Evolutionary conservation across 2,329 filamentous ascomycete species (phyloP).

Genomic region (Herpotrichia juniperi): DNA sequence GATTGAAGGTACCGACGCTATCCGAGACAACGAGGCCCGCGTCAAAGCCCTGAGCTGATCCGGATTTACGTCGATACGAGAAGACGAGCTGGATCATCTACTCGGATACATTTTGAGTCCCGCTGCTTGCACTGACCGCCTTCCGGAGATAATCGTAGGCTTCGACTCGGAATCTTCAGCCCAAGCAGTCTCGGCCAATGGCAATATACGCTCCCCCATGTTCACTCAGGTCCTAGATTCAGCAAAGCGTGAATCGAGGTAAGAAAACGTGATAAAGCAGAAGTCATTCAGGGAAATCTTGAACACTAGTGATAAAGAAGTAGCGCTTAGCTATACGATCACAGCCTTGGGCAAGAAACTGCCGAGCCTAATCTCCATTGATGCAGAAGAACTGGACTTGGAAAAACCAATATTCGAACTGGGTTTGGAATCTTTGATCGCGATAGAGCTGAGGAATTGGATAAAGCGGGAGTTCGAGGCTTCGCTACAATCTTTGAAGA

Average conservation of each 20-base stretch:
- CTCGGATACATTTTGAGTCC: neutral
- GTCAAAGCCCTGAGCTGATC: neutral
- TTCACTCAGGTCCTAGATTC: neutral
- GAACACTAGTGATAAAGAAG: neutral
- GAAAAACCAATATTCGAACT: neutral
- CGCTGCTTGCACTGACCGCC: neutral
- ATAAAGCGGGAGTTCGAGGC: neutral
- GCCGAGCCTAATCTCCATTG: neutral
- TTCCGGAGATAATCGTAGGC: neutral
- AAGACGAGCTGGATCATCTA: neutral
- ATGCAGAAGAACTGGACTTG: neutral
- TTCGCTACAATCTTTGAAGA: neutral
- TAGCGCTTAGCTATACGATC: neutral
- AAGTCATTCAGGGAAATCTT: neutral
- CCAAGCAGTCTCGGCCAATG: neutral
- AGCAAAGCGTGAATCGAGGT: neutral
- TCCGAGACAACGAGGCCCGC: neutral
- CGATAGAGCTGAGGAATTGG: slow-evolving; percentile 2
- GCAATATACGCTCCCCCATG: neutral
- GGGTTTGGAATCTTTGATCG: neutral
- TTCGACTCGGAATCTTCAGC: neutral
- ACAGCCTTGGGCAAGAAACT: neutral
- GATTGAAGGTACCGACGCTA: neutral
- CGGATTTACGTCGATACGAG: neutral
- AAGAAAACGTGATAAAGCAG: neutral